phyloP scores from a whole-genome alignment of 805 yeast genomes.

The Ogataea thermomethanolica region DNA sequence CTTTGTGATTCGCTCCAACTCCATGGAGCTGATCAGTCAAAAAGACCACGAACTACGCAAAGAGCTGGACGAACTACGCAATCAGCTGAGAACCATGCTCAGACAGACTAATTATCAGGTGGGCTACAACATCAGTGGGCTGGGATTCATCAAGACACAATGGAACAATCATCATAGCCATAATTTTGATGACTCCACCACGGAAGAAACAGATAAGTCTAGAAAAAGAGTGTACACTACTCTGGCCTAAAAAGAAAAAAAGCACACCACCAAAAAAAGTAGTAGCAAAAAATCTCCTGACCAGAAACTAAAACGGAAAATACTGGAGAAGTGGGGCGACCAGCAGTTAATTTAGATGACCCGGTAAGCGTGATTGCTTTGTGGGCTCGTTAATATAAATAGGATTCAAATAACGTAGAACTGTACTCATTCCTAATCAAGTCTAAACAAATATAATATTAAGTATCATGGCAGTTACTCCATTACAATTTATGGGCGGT shows the following conservation, averaged over 20 bases:
- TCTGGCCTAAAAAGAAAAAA: constrained; percentile 9
- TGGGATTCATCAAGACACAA: constrained; percentile 66
- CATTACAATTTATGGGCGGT: constrained; percentile 28
- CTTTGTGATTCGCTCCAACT: constrained; percentile 68
- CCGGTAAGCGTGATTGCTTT: too few species aligned
- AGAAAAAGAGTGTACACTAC: constrained; percentile 64
- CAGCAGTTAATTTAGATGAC: too few species aligned
- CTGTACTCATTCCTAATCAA: background rate
- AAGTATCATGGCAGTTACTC: constrained; percentile 27
- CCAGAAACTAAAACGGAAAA: background rate
- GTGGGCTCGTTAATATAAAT: background rate
- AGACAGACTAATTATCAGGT: constrained; percentile 51
- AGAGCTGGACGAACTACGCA: constrained; percentile 61
- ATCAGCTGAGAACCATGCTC: constrained; percentile 56
- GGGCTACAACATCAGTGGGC: constrained; percentile 83
- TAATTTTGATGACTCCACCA: constrained; percentile 68
- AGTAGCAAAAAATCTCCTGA: constrained; percentile 1
- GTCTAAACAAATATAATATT: background rate
- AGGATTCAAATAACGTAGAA: background rate
- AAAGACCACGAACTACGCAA: constrained; percentile 60
- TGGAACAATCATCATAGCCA: constrained; percentile 76
- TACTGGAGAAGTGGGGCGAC: constrained; percentile 3
- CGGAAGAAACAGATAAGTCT: constrained; percentile 45
- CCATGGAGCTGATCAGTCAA: constrained; percentile 73
- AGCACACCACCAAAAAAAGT: background rate